These are phyloP conservation scores for Backusella australiensis DNA, from an alignment of 192 early-diverging fungal genomes.

Conservation along the genomic window DNA sequence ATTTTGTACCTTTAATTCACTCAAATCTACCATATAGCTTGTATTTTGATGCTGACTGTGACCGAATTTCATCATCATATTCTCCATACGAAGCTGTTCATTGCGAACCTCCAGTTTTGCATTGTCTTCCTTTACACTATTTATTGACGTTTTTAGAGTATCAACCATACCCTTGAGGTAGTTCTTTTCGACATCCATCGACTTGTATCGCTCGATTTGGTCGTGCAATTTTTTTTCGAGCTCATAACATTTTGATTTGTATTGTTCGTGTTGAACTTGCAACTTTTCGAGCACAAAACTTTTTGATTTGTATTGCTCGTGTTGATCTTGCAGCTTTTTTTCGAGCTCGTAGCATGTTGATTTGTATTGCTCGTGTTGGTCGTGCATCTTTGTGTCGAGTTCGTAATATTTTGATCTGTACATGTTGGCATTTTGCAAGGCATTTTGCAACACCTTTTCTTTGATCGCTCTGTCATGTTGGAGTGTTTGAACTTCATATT, in stretches of 20 bases:
- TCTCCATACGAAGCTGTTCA: background rate
- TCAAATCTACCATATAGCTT: background rate
- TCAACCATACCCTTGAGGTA: too few relatives aligned
- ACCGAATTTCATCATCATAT: background rate
- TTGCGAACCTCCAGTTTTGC: background rate
- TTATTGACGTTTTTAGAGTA: too few relatives aligned
- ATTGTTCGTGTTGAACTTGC: too few relatives aligned
- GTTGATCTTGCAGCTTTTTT: background rate
- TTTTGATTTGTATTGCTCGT: too few relatives aligned
- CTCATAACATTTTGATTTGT: too few relatives aligned
- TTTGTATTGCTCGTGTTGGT: too few relatives aligned
- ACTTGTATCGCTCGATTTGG: background rate
- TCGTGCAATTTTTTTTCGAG: background rate
- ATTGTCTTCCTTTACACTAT: background rate
- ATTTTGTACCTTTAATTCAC: too few relatives aligned
- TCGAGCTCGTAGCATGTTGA: background rate
- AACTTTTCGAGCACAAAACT: too few relatives aligned
- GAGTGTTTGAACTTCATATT: background rate
- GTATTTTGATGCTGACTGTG: background rate
- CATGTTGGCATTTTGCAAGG: too few relatives aligned
- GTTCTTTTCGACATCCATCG: background rate
- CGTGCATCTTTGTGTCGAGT: too few relatives aligned
- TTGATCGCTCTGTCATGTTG: background rate
- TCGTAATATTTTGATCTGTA: too few relatives aligned
- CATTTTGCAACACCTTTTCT: background rate